Base-by-base conservation (phyloP, 768 basidiomycete genomes). In the Boletus bicolor region DNA sequence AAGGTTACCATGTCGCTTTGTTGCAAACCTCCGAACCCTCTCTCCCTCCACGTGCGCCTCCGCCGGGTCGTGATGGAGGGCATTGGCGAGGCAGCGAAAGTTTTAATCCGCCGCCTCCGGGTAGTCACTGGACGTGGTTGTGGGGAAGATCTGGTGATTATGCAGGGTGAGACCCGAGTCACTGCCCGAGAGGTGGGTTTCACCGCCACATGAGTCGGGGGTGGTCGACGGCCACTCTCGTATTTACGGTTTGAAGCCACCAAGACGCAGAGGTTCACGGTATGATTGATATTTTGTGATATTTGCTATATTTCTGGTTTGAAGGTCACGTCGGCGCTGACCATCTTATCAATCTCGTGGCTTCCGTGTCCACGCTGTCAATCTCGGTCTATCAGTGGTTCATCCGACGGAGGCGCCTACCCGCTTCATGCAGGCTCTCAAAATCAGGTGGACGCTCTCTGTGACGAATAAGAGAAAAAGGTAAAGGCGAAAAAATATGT, bases 1-100 rank as follows among this genome's bases (percentile, higher is more conserved):
- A 21, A 21, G 21, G 21, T 8, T 30, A 30, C 28, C 7, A 6
- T 30, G 5, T 30, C 28, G 28, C 28, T 30, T 7, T 30, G 28
- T 7, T 30, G 28, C 0, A 7, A 30, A 30, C 1, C 28, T 30
- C 7, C 28, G 1, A 6, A 7, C 6, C 28, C 28, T 30, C 28
- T 30, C 7, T 8, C 1, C 28, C 28, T 43, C 75, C 72, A 8
- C 56, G 72, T 32, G 57, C 67, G 17, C 71, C 70, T 7, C 69
- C 58, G 17, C 62, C 65, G n/a, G 76, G 77, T 39, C 72, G 81
- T 9, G 82, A 83, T 43, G 82, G 83, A 37, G 86, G 87, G 1
- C 86, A 89, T 69, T 90, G 87, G 86, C 77, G 89, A 43, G 89
- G 21, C 21, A 21, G 21, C 21, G 21, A 21, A 21, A 21, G 21